Conservation (phyloP, 2,329 filamentous ascomycete genomes). For the Scolecobasidium constrictum region DNA sequence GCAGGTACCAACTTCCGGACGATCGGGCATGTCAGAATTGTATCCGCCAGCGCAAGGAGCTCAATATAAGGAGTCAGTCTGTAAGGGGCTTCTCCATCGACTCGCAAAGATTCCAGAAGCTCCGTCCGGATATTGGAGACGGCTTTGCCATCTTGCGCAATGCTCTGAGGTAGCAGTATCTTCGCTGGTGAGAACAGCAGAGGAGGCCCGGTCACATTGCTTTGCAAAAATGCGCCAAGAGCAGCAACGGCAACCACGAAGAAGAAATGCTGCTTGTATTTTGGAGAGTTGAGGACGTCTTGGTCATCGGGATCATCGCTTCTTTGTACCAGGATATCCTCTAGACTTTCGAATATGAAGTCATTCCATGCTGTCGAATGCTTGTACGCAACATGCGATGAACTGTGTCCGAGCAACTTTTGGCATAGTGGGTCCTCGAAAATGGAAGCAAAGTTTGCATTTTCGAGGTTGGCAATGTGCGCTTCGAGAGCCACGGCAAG, state of each 20-base stretch:
- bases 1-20: constrained; percentile 33
- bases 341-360: constrained; percentile 32
- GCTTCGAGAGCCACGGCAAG: constrained; percentile 25
- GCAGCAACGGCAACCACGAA: constrained; percentile 55
- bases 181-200: constrained; percentile 47
- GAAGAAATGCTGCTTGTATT: constrained; percentile 20
- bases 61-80: constrained; percentile 74
- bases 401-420: constrained; percentile 28
- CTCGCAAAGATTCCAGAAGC: constrained; percentile 59
- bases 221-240: constrained; percentile 71
- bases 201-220: constrained; percentile 78
- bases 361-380: constrained; percentile 33
- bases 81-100: constrained; percentile 83
- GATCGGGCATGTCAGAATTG: constrained; percentile 39
- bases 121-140: constrained; percentile 38
- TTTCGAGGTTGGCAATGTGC: constrained; percentile 27
- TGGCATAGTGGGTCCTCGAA: constrained; percentile 28
- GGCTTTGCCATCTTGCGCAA: constrained; percentile 23
- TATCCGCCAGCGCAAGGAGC: constrained; percentile 66
- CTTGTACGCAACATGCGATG: constrained; percentile 19
- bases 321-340: constrained; percentile 23
- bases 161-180: constrained; percentile 37
- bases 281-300: constrained; percentile 11
- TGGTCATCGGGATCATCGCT: constrained; percentile 15
- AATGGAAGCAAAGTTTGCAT: constrained; percentile 30